Conservation (phyloP, 1,284 basidiomycete species). For the Sporisorium reilianum region DNA sequence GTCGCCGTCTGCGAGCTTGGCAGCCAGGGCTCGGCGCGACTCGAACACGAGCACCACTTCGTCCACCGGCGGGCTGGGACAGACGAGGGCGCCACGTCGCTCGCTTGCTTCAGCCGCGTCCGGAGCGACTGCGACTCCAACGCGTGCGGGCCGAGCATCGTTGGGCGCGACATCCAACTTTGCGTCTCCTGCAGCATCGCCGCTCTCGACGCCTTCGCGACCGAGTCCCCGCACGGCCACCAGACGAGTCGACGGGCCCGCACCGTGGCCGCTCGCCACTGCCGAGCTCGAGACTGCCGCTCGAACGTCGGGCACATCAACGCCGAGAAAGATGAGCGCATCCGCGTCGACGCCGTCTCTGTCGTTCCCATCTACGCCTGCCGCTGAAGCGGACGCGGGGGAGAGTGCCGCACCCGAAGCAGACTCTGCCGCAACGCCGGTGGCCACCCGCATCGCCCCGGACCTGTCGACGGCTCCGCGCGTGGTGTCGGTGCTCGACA, state of each 20-base stretch:
- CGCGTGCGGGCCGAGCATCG: slow-evolving; percentile 29
- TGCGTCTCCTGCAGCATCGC: slow-evolving; percentile 10
- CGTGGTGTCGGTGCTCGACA: slow-evolving; percentile 52
- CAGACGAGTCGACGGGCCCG: slow-evolving; percentile 25
- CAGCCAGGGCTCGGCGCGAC: slow-evolving; percentile 32
- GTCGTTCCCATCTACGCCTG: slow-evolving; percentile 31
- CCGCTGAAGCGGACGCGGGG: slow-evolving; percentile 9
- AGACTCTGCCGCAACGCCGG: neutral
- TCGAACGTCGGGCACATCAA: slow-evolving; percentile 7
- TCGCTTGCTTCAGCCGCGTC: slow-evolving; percentile 16
- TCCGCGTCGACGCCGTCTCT: slow-evolving; percentile 31
- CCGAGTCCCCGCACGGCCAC: slow-evolving; percentile 26
- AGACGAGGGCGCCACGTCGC: slow-evolving; percentile 26
- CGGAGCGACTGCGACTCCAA: slow-evolving; percentile 9
- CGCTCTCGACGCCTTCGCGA: slow-evolving; percentile 38
- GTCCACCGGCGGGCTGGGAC: slow-evolving; percentile 23
- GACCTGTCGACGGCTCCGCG: slow-evolving; percentile 52
- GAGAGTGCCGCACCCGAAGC: slow-evolving; percentile 9
- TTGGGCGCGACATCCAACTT: slow-evolving; percentile 14
- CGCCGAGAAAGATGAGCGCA: slow-evolving; percentile 18
- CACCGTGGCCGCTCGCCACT: slow-evolving; percentile 38
- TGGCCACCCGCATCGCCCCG: slow-evolving; percentile 53
- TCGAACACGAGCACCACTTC: slow-evolving; percentile 51
- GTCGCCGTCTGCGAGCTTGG: slow-evolving; percentile 7
- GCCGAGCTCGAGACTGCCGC: slow-evolving; percentile 11